Conservation (phyloP, 768 basidiomycete species). For the Phylloporus sp. region DNA sequence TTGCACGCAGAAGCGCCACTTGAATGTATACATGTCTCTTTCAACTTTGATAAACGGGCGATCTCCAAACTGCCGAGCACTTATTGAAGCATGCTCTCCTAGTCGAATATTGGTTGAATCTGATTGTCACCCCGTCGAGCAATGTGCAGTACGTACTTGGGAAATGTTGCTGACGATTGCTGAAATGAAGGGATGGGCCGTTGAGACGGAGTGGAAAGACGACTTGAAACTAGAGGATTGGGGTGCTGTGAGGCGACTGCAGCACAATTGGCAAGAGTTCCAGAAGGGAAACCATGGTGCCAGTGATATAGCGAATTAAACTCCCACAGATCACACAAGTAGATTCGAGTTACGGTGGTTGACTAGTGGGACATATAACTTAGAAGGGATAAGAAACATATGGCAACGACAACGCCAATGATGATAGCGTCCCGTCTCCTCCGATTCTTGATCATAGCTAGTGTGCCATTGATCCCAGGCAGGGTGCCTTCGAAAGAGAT, state of each 20-base stretch:
- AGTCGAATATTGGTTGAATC: constrained; percentile 80
- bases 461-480: constrained; percentile 89
- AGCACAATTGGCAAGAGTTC: constrained; percentile 70
- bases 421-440: constrained; percentile 87
- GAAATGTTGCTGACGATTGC: constrained; percentile 71
- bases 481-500: constrained; percentile 55
- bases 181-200: constrained; percentile 66
- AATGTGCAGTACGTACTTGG: constrained; percentile 62
- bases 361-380: constrained; percentile 40
- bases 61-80: constrained; percentile 53
- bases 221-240: constrained; percentile 35
- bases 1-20: constrained; percentile 51
- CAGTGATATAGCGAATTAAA: background rate
- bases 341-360: constrained; percentile 2
- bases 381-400: constrained; percentile 63
- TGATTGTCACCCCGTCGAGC: constrained; percentile 68
- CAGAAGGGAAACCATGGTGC: constrained; percentile 40
- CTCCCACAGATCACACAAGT: background rate
- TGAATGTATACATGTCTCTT: constrained; percentile 81
- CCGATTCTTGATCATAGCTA: constrained; percentile 89
- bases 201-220: constrained; percentile 57
- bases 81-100: constrained; percentile 61
- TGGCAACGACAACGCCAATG: constrained; percentile 81
- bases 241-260: constrained; percentile 64
- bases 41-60: constrained; percentile 82